Evolutionary conservation across 1,284 basidiomycete genomes (phyloP).

Genomic region (Tremellales sp.): DNA sequence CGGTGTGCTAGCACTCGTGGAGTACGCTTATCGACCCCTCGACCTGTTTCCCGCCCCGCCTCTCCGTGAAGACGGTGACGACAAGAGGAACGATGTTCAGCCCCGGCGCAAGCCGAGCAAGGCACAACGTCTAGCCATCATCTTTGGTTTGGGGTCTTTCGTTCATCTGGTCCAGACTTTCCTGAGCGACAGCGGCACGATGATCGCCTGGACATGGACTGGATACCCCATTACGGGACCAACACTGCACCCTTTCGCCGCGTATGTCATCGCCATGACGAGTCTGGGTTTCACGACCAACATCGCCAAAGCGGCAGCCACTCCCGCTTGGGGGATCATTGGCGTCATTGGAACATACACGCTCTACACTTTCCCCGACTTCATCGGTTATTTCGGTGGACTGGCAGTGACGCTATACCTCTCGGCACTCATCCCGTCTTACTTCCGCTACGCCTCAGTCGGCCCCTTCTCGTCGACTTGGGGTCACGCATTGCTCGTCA

Average conservation of each 20-base stretch:
- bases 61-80: constrained; percentile 4
- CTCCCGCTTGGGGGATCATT: neutral
- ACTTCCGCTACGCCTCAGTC: constrained; percentile 52
- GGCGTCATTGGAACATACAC: constrained; percentile 51
- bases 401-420: constrained; percentile 65
- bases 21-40: constrained; percentile 37
- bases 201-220: constrained; percentile 87
- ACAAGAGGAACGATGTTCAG: constrained; percentile 9
- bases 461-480: constrained; percentile 50
- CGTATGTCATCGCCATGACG: constrained; percentile 65
- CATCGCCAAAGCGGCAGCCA: neutral
- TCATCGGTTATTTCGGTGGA: constrained; percentile 71
- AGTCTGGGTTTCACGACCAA: constrained; percentile 45
- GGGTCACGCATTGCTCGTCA: constrained; percentile 60
- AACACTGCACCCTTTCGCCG: constrained; percentile 67
- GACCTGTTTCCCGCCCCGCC: constrained; percentile 35
- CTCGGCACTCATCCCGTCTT: constrained; percentile 60
- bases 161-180: constrained; percentile 75
- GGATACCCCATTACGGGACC: constrained; percentile 78
- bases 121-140: constrained; percentile 16
- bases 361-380: constrained; percentile 63
- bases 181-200: constrained; percentile 72
- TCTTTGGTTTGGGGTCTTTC: constrained; percentile 64
- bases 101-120: too few relatives aligned
- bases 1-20: constrained; percentile 37